Conservation (phyloP, 2,329 filamentous ascomycete genomes). For the Diplodia sapinea region DNA sequence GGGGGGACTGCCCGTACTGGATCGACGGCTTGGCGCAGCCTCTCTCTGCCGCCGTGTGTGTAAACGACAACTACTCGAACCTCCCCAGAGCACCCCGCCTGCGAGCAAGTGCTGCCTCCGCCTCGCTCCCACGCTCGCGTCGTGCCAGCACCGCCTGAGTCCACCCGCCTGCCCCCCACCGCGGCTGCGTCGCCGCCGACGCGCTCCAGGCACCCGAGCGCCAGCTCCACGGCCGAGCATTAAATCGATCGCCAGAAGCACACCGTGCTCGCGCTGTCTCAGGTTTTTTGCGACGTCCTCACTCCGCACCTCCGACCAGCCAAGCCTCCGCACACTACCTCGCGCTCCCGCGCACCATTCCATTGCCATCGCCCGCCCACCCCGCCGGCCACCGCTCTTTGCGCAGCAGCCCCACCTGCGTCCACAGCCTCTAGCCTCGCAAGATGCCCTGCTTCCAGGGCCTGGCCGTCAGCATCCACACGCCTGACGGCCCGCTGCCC, state of each 20-base stretch:
- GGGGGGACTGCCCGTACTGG: slow-evolving; percentile 9
- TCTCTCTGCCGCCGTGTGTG: slow-evolving; percentile 17
- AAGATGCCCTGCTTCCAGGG: slow-evolving; percentile 97
- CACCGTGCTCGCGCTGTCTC: slow-evolving; percentile 26
- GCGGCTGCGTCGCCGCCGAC: slow-evolving; percentile 13
- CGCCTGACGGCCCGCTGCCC: slow-evolving; percentile 76
- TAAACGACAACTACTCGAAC: slow-evolving; percentile 15
- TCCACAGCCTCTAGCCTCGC: slow-evolving; percentile 26
- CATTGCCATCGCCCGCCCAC: slow-evolving; percentile 9
- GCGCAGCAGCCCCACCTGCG: slow-evolving; percentile 27
- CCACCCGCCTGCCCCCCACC: slow-evolving; percentile 17
- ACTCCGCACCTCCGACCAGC: background rate
- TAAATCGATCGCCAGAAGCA: slow-evolving; percentile 28
- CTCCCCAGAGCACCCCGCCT: slow-evolving; percentile 7
- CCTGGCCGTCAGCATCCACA: slow-evolving; percentile 96
- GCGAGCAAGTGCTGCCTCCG: slow-evolving; percentile 2
- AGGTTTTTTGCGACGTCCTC: slow-evolving; percentile 19
- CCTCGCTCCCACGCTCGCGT: slow-evolving; percentile 1
- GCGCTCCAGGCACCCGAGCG: slow-evolving; percentile 27
- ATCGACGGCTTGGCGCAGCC: slow-evolving; percentile 24
- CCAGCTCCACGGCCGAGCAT: slow-evolving; percentile 26
- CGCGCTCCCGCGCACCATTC: background rate
- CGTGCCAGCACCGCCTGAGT: slow-evolving; percentile 10
- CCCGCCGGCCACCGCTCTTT: slow-evolving; percentile 30
- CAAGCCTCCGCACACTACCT: background rate